Percentiles rank a stretch among this genome's conserved stretches.
These are phyloP conservation scores for Arachnomyces sp. DNA, from an alignment of 2,329 filamentous ascomycete genomes.

Conservation along the genomic window DNA sequence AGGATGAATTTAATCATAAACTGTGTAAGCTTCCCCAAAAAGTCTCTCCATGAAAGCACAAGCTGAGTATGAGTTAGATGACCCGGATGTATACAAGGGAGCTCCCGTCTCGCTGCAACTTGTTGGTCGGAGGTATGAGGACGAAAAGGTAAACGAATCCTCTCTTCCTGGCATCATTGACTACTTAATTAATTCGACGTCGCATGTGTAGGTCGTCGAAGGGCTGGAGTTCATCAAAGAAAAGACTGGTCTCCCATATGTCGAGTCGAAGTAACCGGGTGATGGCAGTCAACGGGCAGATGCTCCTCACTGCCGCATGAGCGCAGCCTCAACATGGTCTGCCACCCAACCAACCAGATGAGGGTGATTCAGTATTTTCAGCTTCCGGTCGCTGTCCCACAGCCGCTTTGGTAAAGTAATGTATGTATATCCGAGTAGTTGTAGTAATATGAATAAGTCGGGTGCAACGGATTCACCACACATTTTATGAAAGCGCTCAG, in stretches of 20 bases:
- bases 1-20: conserved; percentile 41
- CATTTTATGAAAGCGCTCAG: no score
- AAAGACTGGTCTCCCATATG: conserved; percentile 9
- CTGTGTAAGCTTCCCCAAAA: conserved; percentile 31
- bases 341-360: no score
- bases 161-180: no score
- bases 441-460: no score
- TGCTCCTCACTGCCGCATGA: no score
- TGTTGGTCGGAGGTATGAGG: conserved; percentile 46
- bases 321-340: no score
- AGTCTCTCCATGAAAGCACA: conserved; percentile 7
- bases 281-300: not conserved
- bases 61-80: conserved; percentile 20
- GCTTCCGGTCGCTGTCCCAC: no score
- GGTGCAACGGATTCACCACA: no score
- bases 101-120: conserved; percentile 48
- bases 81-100: conserved; percentile 40
- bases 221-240: conserved; percentile 11
- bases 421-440: no score
- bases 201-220: conserved; percentile 9
- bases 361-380: no score
- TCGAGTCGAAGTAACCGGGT: not conserved
- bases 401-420: no score
- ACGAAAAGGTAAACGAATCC: conserved; percentile 43
- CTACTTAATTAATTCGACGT: no score